Evolutionary conservation across 2,329 filamentous ascomycete species (phyloP).

Genomic region (Ascochyta lentis): DNA sequence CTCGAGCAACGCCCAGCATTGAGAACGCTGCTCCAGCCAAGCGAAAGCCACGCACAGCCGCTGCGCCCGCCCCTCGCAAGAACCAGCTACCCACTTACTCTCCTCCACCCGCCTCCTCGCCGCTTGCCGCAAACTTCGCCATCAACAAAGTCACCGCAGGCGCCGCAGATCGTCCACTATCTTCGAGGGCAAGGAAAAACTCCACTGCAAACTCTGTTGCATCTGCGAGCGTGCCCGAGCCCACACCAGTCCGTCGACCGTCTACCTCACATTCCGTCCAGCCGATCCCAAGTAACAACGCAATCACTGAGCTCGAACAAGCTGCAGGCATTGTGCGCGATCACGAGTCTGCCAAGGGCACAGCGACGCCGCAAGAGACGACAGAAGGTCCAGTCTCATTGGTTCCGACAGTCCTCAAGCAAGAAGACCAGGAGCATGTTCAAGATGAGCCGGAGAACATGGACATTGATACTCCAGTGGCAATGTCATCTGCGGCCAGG

Average conservation of each 20-base stretch:
- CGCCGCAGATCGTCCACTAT: slow-evolving; percentile 64
- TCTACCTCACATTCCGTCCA: slow-evolving; percentile 47
- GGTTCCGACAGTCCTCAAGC: slow-evolving; percentile 59
- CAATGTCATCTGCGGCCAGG: slow-evolving; percentile 41
- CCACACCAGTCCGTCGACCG: slow-evolving; percentile 36
- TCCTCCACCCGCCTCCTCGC: slow-evolving; percentile 76
- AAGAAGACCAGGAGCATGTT: slow-evolving; percentile 56
- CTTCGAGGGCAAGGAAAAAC: slow-evolving; percentile 77
- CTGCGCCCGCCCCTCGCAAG: slow-evolving; percentile 78
- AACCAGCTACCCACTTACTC: slow-evolving; percentile 66
- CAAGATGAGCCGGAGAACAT: slow-evolving; percentile 51
- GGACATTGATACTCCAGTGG: slow-evolving; percentile 41
- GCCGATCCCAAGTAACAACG: slow-evolving; percentile 36
- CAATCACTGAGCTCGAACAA: slow-evolving; percentile 43
- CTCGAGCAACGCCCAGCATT: slow-evolving; percentile 71
- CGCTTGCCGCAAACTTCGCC: slow-evolving; percentile 70
- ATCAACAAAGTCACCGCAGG: slow-evolving; percentile 61
- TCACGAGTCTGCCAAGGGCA: slow-evolving; percentile 30
- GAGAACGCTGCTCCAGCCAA: slow-evolving; percentile 54
- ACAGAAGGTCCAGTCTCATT: slow-evolving; percentile 38
- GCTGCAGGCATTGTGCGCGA: slow-evolving; percentile 36
- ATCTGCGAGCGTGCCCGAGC: slow-evolving; percentile 60
- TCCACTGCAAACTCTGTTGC: slow-evolving; percentile 55
- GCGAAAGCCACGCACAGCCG: slow-evolving; percentile 73
- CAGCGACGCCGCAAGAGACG: slow-evolving; percentile 41